These are phyloP conservation scores for Capsicum chinense DNA, from an alignment of 257 asterid genomes.

Conservation along the genomic window DNA sequence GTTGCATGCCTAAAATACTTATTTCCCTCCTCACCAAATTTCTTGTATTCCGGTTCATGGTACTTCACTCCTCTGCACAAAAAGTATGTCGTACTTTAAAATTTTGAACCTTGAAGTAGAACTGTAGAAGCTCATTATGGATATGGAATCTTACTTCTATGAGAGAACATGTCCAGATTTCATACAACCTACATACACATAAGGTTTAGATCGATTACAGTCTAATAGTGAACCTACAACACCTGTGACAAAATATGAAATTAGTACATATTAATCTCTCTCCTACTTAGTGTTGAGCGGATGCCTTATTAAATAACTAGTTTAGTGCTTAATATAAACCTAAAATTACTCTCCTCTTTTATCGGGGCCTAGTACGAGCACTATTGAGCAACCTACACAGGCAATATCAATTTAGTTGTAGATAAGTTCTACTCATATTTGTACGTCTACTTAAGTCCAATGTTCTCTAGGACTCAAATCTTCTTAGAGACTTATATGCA, in stretches of 20 bases:
- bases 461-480: not conserved
- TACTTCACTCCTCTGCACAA: constrained; percentile 64
- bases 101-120: too few species aligned
- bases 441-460: not conserved
- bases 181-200: constrained; percentile 75
- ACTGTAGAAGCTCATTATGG: not conserved
- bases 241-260: too few species aligned
- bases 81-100: too few species aligned
- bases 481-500: not conserved
- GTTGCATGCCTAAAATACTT: constrained; percentile 85
- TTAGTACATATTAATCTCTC: not conserved
- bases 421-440: constrained; percentile 6
- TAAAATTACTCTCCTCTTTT: not conserved
- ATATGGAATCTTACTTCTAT: constrained; percentile 51
- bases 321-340: not conserved
- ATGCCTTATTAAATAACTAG: not conserved
- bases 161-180: constrained; percentile 83
- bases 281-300: constrained; percentile 16
- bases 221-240: constrained; percentile 60
- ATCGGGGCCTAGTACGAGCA: not conserved
- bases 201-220: constrained; percentile 68
- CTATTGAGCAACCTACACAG: constrained; percentile 13
- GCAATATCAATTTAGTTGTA: not conserved
- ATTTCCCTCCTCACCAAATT: constrained; percentile 76
- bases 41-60: constrained; percentile 78